Evolutionary conservation across 2,329 filamentous ascomycete genomes (phyloP), one percentile per base, ranked within the genome.

Genomic region (Fusarium bactridioides): DNA sequence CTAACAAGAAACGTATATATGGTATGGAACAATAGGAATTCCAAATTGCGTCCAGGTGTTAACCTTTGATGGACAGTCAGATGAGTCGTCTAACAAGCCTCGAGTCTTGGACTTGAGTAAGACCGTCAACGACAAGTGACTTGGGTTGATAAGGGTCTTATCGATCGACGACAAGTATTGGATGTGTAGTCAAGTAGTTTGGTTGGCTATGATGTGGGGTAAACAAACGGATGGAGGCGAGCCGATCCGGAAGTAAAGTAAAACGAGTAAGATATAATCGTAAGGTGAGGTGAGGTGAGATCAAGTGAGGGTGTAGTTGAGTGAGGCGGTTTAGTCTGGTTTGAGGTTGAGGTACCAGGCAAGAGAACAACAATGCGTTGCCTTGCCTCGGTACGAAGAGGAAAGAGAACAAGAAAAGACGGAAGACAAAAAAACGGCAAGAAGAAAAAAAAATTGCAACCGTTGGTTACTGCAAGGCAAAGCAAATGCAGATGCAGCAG

Each of bases 141-240:
- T 41, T 48, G 25, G n/a, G 61, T 64, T 35, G 58, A 47, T 51
- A 50, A 70, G 73, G 73, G 75, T 76, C 68, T 78, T 75, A 77
- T 79, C 76, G 71, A 78, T 78, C 69, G 73, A 76, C 57, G 54
- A 53, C 35, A 61, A 35, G 61, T 61, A 56, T 56, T 56, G 57
- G 47, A 53, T 29, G 44, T 12, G 45, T 50, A 23, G 41, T 33
- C 23, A 23, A 50, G 61, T 58, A 64, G 29, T 74, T 48, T 73
- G 64, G 76, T 66, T 75, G 76, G 76, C 56, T 74, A 64, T 64
- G 60, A 62, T 78, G 77, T 79, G 77, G 76, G 77, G 77, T 76
- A 75, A 59, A 61, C 23, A 60, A 63, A 60, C 60, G 64, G 65
- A 61, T 38, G 64, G 70, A 63, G 59, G 63, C 61, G 43, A 76